Evolutionary conservation across 257 asterid genomes (phyloP), one percentile per base, ranked within the genome.

Genomic region (Fraxinus americana): DNA sequence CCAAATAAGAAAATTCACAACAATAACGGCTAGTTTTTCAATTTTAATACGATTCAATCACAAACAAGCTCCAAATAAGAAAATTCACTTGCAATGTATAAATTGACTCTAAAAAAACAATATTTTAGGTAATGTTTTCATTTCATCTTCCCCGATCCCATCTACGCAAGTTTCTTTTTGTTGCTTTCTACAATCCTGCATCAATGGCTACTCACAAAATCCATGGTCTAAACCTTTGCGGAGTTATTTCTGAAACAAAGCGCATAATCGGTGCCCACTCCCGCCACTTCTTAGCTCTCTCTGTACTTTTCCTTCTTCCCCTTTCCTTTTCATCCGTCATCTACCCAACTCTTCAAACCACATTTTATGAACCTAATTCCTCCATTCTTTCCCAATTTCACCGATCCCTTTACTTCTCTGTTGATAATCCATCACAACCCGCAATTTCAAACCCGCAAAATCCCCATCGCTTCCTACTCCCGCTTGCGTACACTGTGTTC

Each of bases 251-350:
- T 59, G 91, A 91, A 78, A 81, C 97, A 17, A 85, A 84, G 68
- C 85, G 88, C 69, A 79, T 91, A 70, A 84, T 94, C 86, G 85
- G 70, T 67, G 83, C 96, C 29, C 96, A 89, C 89, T 79, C 90
- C 23, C 87, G 90, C 85, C 97, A 90, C 30, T 94, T 89, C 81
- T 70, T 84, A 16, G 89, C 92, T 61, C 91, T 94, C 7, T 85
- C 97, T 0, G 82, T 88, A 27, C 82, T 88, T 82, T 91, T 92
- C 84, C 84, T 94, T 75, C 76, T 92, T 23, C 97, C 98, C 14
- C 77, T 78, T 35, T 86, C 92, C 57, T 48, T 91, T n/a, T 96
- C 96, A 11, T 32, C 86, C 68, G 76, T 82, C 52, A 35, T 88
- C n/a, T 91, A 82, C 91, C 85, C 88, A 72, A 16, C 87, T n/a